Percentiles rank a stretch among this genome's conserved stretches.
Conservation (phyloP, 2,329 filamentous ascomycete genomes). For the Ophiostoma piceae region DNA sequence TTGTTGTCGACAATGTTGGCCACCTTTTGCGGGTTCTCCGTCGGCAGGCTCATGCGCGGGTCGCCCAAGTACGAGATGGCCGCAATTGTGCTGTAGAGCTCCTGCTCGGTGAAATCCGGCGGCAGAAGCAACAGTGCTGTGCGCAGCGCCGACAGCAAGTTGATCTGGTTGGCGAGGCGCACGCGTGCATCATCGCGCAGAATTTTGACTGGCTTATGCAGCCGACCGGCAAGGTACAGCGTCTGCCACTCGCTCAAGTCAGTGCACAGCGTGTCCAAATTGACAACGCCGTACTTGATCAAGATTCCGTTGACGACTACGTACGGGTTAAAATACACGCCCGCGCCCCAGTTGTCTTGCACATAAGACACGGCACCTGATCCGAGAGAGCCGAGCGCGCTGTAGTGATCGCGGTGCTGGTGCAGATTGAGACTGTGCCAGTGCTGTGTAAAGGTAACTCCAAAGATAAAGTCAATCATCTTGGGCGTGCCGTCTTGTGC, state of each 20-base stretch:
- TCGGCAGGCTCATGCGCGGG: slow-evolving; percentile 86
- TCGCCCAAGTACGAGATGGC: slow-evolving; percentile 92
- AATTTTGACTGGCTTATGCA: slow-evolving; percentile 98
- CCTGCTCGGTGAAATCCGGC: slow-evolving; percentile 73
- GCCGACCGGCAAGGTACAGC: slow-evolving; percentile 87
- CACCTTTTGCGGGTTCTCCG: slow-evolving; percentile 89
- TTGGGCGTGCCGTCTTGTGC: slow-evolving; percentile 85
- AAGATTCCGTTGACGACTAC: slow-evolving; percentile 90
- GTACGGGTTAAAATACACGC: slow-evolving; percentile 96
- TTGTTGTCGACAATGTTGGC: slow-evolving; percentile 91
- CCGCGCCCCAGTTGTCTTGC: slow-evolving; percentile 84
- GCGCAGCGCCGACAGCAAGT: slow-evolving; percentile 84
- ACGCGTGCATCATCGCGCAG: slow-evolving; percentile 88
- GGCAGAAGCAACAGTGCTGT: slow-evolving; percentile 85
- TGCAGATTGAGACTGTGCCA: slow-evolving; percentile 92
- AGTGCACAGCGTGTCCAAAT: slow-evolving; percentile 78
- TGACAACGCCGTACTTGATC: slow-evolving; percentile 97
- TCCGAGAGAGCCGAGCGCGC: slow-evolving; percentile 72
- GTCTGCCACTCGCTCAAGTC: slow-evolving; percentile 91
- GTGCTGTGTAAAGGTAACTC: slow-evolving; percentile 88
- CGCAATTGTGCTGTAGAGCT: slow-evolving; percentile 87
- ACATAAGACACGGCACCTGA: slow-evolving; percentile 79
- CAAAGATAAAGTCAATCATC: slow-evolving; percentile 98
- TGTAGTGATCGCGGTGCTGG: slow-evolving; percentile 90
- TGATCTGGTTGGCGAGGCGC: slow-evolving; percentile 90